phyloP scores from a whole-genome alignment of 2,329 filamentous ascomycete species.

The Pseudogymnoascus sp. region DNA sequence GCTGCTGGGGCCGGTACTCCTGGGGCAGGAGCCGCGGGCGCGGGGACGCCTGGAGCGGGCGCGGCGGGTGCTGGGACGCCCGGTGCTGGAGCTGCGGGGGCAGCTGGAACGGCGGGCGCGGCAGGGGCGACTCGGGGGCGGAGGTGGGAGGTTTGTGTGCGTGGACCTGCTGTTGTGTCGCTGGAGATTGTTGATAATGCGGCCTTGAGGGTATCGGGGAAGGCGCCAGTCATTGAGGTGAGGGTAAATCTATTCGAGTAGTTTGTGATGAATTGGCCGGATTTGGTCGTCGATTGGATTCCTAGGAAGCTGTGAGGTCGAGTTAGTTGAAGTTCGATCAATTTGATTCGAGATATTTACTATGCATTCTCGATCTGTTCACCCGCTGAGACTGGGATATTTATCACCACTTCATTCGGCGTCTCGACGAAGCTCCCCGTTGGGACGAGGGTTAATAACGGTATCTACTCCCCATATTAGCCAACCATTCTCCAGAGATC shows the following conservation, averaged over 20 bases:
- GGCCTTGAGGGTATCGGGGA: slow-evolving; percentile 34
- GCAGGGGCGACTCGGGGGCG: slow-evolving; percentile 12
- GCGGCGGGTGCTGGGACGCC: slow-evolving; percentile 14
- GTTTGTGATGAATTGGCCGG: slow-evolving; percentile 48
- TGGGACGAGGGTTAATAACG: slow-evolving; percentile 29
- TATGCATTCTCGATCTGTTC: slow-evolving; percentile 27
- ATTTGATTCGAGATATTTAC: slow-evolving; percentile 17
- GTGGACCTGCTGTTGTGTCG: slow-evolving; percentile 32
- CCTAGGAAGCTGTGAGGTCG: slow-evolving; percentile 45
- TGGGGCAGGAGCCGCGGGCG: slow-evolving; percentile 8
- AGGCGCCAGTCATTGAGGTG: slow-evolving; percentile 53
- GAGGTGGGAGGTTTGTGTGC: slow-evolving; percentile 25
- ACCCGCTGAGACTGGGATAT: slow-evolving; percentile 22
- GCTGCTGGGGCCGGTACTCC: slow-evolving; percentile 19
- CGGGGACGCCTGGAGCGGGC: slow-evolving; percentile 9
- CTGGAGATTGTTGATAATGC: slow-evolving; percentile 30
- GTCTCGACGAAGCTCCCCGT: slow-evolving; percentile 18
- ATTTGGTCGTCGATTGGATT: slow-evolving; percentile 46
- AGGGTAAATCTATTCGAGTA: slow-evolving; percentile 59
- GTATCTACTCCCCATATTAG: slow-evolving; percentile 13
- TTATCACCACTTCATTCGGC: slow-evolving; percentile 20
- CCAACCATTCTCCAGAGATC: slow-evolving; percentile 8
- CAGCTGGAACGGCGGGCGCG: slow-evolving; percentile 4
- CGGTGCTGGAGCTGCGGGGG: slow-evolving; percentile 11
- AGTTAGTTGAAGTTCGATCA: slow-evolving; percentile 10